These are phyloP conservation scores for Micromonas commoda DNA, from an alignment of 139 green algal species.

Conservation along the genomic window DNA sequence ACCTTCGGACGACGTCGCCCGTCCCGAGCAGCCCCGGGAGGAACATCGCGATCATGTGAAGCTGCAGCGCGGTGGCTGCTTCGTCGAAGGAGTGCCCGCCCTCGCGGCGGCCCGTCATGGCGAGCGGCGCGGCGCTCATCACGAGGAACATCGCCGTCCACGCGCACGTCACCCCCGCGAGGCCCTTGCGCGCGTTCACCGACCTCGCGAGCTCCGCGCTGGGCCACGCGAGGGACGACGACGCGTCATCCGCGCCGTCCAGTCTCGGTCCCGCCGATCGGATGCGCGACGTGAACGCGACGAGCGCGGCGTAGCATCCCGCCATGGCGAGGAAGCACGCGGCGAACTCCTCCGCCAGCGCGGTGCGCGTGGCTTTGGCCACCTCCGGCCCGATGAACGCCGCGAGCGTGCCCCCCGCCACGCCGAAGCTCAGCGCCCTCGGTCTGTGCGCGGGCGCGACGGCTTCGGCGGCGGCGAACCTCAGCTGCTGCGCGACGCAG, in stretches of 20 bases:
- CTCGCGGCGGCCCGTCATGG: background rate
- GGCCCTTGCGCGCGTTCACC: background rate
- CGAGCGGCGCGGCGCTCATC: background rate
- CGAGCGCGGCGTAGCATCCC: background rate
- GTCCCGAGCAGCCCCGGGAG: background rate
- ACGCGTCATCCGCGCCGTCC: background rate
- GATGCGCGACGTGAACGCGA: background rate
- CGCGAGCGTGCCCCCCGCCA: background rate
- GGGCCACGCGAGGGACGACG: background rate
- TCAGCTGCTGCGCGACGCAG: background rate
- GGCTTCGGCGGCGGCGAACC: background rate
- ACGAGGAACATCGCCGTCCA: conserved; percentile 1
- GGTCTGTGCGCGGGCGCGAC: background rate
- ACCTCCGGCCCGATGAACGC: background rate
- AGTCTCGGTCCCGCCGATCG: background rate
- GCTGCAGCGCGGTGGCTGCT: background rate
- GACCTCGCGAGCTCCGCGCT: background rate
- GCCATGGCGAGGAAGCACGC: background rate
- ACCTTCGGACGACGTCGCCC: background rate
- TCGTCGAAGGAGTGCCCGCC: conserved; percentile 2
- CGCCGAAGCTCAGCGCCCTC: background rate
- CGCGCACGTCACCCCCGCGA: background rate
- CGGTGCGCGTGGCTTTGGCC: background rate
- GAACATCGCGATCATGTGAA: background rate
- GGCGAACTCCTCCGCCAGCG: background rate